Evolutionary conservation across 202 grass and related monocot species (phyloP), one percentile per base, ranked within the genome.

Genomic region (Carex arenaria): DNA sequence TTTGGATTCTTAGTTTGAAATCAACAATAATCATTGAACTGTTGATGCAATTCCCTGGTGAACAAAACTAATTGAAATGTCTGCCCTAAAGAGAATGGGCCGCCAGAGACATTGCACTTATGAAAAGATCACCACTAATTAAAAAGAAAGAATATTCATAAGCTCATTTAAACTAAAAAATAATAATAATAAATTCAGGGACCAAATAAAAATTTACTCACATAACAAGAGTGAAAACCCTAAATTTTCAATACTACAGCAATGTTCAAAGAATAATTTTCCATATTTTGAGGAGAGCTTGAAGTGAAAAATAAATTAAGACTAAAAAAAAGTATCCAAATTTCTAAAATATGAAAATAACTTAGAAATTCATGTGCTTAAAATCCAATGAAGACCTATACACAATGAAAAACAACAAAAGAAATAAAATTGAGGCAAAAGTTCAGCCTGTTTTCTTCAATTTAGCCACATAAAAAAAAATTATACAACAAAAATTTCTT

Each of bases 401-500:
- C 6, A 61, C 8, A 22, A 19, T 61, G 43, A 45, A 45, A 20
- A 61, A 13, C 3, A 56, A 56, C 53, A 56, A 56, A 56, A 15
- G 57, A 19, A 61, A 22, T 61, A 61, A 8, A 61, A 23, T 20
- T 23, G 59, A 2, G 19, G 59, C 59, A 20, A 19, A 7, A 61
- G 8, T 61, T 61, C 19, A 23, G 59, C 59, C 59, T 23, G 19
- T 7, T 57, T 61, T 22, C 18, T 61, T 61, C 19, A 22, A 20
- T 3, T 61, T 61, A 61, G 59, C 7, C 59, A 61, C 59, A 3
- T 9, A 8, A 61, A 61, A 23, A 20, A 20, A 61, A 3, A 10
- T 61, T 10, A 61, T 22, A 61, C 59, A 61, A 61, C 6, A 45
- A 10, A 45, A 10, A 61, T 85, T 93, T 91, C 87, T 85, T 82